Evolutionary conservation across 2,329 filamentous ascomycete genomes (phyloP).

Genomic region (Pezicula radicicola): DNA sequence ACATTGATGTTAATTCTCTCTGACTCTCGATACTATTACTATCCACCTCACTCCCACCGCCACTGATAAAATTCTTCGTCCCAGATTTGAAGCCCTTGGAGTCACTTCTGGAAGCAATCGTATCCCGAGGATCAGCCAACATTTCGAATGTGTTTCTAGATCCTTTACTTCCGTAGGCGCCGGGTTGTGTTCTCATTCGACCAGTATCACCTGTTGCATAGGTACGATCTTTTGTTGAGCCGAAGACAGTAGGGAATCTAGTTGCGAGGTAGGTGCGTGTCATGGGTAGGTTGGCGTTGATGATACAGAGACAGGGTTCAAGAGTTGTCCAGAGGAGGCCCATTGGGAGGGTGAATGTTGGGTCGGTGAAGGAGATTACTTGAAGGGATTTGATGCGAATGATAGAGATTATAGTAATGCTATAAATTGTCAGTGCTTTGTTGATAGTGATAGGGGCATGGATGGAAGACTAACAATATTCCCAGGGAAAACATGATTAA

Average conservation of each 20-base stretch:
- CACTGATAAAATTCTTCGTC: too few relatives aligned
- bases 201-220: not conserved
- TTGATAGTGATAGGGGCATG: not conserved
- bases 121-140: not conserved
- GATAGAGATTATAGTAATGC: conserved; percentile 16
- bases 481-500: conserved; percentile 32
- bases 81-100: too few relatives aligned
- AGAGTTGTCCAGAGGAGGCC: conserved; percentile 27
- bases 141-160: not conserved
- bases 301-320: conserved; percentile 32
- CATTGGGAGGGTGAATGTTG: conserved; percentile 7
- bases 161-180: not conserved
- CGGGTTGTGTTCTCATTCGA: not conserved
- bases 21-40: too few relatives aligned
- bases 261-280: conserved; percentile 2
- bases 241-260: conserved; percentile 2
- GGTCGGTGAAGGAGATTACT: conserved; percentile 6
- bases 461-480: conserved; percentile 20
- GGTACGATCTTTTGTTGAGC: conserved; percentile 1
- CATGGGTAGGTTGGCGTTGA: conserved; percentile 33
- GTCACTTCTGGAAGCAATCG: too few relatives aligned
- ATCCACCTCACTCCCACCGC: too few relatives aligned
- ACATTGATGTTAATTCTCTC: too few relatives aligned
- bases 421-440: not conserved
- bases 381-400: conserved; percentile 17